Conservation (phyloP, 225 moss, liverwort and hornwort species). For the Anthoceros angustus region DNA sequence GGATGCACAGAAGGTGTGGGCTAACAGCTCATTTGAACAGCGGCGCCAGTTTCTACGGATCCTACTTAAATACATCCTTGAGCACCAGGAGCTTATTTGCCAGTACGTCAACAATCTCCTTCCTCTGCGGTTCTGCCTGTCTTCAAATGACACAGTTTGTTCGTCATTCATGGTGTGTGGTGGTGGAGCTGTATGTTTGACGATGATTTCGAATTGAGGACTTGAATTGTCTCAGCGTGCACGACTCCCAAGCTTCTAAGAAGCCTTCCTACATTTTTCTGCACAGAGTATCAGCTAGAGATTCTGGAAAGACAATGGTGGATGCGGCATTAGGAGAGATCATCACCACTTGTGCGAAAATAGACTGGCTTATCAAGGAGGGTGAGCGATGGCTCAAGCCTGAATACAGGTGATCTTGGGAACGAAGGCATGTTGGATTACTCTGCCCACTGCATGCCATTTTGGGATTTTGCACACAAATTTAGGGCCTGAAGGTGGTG, state of each 20-base stretch:
- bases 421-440: no score
- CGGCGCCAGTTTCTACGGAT: conserved; percentile 28
- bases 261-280: background rate
- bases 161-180: no score
- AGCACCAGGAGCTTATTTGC: conserved; percentile 43
- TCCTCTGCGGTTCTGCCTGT: background rate
- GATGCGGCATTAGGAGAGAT: conserved; percentile 36
- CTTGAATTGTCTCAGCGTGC: background rate
- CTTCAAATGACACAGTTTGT: background rate
- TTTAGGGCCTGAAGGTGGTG: background rate
- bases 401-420: conserved; percentile 27
- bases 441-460: background rate
- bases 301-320: conserved; percentile 38
- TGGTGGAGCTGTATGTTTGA: background rate
- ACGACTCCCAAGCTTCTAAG: background rate
- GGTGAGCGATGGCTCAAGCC: conserved; percentile 38
- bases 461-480: background rate
- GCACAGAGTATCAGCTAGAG: conserved; percentile 31
- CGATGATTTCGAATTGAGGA: background rate
- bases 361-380: conserved; percentile 30
- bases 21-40: conserved; percentile 17
- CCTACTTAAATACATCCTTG: conserved; percentile 26
- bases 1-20: conserved; percentile 32
- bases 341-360: conserved; percentile 34
- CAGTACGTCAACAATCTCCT: conserved; percentile 16